Evolutionary conservation across 257 asterid species (phyloP).

Genomic region (Plantago major): DNA sequence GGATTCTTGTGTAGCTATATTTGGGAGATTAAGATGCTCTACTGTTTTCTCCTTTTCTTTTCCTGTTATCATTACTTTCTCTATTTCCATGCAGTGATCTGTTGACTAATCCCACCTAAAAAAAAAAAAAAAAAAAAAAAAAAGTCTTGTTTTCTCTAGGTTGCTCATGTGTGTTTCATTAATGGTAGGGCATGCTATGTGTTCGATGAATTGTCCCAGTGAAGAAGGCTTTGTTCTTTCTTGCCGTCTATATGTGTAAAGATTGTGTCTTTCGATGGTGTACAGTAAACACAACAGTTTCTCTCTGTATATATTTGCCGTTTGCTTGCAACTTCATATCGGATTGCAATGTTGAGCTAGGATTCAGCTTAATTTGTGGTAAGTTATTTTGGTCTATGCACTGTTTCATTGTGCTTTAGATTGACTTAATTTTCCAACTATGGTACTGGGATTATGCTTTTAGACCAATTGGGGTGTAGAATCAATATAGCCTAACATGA

Average conservation of each 20-base stretch:
- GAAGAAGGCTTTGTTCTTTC: background rate
- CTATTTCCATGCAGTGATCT: constrained; percentile 25
- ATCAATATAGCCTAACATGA: background rate
- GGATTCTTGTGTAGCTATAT: constrained; percentile 3
- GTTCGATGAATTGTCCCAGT: constrained; percentile 14
- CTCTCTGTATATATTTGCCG: no score
- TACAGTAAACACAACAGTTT: no score
- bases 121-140: background rate
- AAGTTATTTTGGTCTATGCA: constrained; percentile 11
- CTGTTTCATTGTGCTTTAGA: constrained; percentile 1
- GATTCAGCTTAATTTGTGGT: background rate
- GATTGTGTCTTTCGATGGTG: background rate
- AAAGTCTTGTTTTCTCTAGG: constrained; percentile 5
- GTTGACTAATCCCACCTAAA: constrained; percentile 35
- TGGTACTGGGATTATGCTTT: no score
- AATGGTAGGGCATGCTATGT: constrained; percentile 22
- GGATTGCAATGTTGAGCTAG: background rate
- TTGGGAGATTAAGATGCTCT: background rate
- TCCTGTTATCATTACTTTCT: constrained; percentile 27
- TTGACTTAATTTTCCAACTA: background rate
- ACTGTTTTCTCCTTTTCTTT: background rate
- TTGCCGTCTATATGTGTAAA: background rate
- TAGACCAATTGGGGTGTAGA: no score
- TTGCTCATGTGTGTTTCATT: constrained; percentile 14
- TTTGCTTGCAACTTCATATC: no score